Percentiles rank a stretch among this genome's conserved stretches.
Conservation (phyloP, 192 early-diverging fungal genomes). For the Diversispora epigaea region DNA sequence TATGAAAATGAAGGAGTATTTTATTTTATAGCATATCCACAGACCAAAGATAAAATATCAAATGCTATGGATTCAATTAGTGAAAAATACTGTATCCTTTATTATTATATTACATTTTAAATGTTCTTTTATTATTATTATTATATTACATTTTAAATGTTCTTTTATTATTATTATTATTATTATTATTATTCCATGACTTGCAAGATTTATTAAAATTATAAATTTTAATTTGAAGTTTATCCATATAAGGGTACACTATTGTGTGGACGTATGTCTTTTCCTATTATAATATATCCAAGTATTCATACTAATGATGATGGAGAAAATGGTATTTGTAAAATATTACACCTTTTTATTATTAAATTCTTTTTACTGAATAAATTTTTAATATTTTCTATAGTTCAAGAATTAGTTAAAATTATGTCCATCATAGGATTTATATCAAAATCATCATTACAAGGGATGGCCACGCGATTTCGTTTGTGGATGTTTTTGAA, state of each 20-base stretch:
- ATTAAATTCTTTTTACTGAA: neutral
- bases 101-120: no score
- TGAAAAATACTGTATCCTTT: slow-evolving; percentile 22
- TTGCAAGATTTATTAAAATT: no score
- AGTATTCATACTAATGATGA: no score
- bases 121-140: no score
- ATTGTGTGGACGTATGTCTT: neutral
- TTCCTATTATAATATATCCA: slow-evolving; percentile 13
- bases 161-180: no score
- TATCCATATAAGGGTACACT: neutral
- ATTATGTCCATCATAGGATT: slow-evolving; percentile 9
- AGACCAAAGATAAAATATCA: neutral
- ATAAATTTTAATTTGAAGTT: neutral
- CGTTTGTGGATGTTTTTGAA: slow-evolving; percentile 12
- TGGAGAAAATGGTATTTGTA: neutral
- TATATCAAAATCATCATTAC: neutral
- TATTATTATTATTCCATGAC: no score
- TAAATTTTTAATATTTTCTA: neutral
- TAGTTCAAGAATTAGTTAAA: neutral
- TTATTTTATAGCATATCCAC: slow-evolving; percentile 13
- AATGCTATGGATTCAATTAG: neutral
- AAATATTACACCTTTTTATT: neutral
- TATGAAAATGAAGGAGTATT: slow-evolving; percentile 8
- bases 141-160: no score
- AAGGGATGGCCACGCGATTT: neutral